phyloP scores from a whole-genome alignment of 2,329 filamentous ascomycete species.

The Fusarium tuaranense region DNA sequence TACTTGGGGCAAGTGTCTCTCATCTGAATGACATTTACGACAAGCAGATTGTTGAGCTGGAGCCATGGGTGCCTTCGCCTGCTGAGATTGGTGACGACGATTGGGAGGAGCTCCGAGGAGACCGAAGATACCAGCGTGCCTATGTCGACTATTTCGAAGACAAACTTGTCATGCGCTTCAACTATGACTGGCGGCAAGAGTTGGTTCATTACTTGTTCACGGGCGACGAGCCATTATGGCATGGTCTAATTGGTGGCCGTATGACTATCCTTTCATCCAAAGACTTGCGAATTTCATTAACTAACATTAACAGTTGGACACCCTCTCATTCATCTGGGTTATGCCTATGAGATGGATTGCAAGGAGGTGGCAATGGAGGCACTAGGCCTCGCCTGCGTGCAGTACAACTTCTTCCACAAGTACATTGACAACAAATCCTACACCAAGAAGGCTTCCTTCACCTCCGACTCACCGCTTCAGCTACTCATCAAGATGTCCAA shows the following conservation, averaged over 20 bases:
- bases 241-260: slow-evolving; percentile 84
- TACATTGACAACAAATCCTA: slow-evolving; percentile 81
- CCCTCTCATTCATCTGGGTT: slow-evolving; percentile 94
- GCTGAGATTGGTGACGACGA: slow-evolving; percentile 85
- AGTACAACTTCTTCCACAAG: slow-evolving; percentile 71
- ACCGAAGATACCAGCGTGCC: slow-evolving; percentile 85
- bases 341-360: slow-evolving; percentile 88
- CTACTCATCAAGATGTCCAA: slow-evolving; percentile 76
- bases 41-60: slow-evolving; percentile 75
- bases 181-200: slow-evolving; percentile 87
- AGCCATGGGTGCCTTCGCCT: slow-evolving; percentile 86
- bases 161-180: slow-evolving; percentile 76
- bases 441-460: slow-evolving; percentile 71
- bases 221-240: slow-evolving; percentile 81
- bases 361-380: slow-evolving; percentile 92
- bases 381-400: slow-evolving; percentile 72
- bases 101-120: slow-evolving; percentile 87
- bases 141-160: slow-evolving; percentile 98
- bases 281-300: neutral
- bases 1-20: slow-evolving; percentile 79
- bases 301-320: slow-evolving; percentile 75
- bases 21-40: slow-evolving; percentile 88
- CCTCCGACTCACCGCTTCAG: slow-evolving; percentile 72
- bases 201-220: slow-evolving; percentile 81
- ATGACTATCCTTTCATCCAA: slow-evolving; percentile 50